Conservation (phyloP, 2,329 filamentous ascomycete species). For the Passalora sequoiae region DNA sequence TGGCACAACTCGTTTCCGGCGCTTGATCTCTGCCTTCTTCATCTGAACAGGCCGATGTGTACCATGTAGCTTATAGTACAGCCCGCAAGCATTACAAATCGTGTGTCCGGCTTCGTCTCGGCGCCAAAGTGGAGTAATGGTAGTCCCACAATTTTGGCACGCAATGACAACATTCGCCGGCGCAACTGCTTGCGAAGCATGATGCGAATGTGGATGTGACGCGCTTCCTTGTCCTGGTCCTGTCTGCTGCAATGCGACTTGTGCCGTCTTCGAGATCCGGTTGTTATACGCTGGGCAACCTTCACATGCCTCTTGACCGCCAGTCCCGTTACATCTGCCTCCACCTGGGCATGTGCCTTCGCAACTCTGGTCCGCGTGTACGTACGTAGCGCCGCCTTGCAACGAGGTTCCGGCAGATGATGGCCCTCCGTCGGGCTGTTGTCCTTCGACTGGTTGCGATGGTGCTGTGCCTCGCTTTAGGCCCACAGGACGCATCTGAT, state of each 20-base stretch:
- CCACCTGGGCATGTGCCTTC: slow-evolving; percentile 92
- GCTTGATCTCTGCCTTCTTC: slow-evolving; percentile 97
- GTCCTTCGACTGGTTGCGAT: slow-evolving; percentile 30
- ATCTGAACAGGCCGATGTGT: slow-evolving; percentile 92
- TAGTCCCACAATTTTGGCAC: slow-evolving; percentile 95
- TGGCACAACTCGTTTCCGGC: slow-evolving; percentile 88
- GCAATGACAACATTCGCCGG: slow-evolving; percentile 69
- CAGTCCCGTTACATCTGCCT: slow-evolving; percentile 91
- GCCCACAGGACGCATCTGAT: slow-evolving; percentile 83
- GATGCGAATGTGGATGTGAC: slow-evolving; percentile 1
- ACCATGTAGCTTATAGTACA: slow-evolving; percentile 95
- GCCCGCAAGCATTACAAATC: slow-evolving; percentile 95
- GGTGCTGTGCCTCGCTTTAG: slow-evolving; percentile 65
- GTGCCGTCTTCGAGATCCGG: slow-evolving; percentile 79
- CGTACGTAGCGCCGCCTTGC: slow-evolving; percentile 58
- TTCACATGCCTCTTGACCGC: slow-evolving; percentile 88
- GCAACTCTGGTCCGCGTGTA: slow-evolving; percentile 67
- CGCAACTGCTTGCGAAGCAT: slow-evolving; percentile 8
- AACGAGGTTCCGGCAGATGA: slow-evolving; percentile 38
- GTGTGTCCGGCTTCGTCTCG: slow-evolving; percentile 91
- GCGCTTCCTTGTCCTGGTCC: slow-evolving; percentile 4
- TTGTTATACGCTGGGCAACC: slow-evolving; percentile 98
- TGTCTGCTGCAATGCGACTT: slow-evolving; percentile 54
- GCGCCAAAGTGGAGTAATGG: slow-evolving; percentile 92
- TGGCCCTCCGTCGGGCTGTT: slow-evolving; percentile 37